phyloP scores from a whole-genome alignment of 2,329 filamentous ascomycete genomes.

The Ceratocystis destructans region DNA sequence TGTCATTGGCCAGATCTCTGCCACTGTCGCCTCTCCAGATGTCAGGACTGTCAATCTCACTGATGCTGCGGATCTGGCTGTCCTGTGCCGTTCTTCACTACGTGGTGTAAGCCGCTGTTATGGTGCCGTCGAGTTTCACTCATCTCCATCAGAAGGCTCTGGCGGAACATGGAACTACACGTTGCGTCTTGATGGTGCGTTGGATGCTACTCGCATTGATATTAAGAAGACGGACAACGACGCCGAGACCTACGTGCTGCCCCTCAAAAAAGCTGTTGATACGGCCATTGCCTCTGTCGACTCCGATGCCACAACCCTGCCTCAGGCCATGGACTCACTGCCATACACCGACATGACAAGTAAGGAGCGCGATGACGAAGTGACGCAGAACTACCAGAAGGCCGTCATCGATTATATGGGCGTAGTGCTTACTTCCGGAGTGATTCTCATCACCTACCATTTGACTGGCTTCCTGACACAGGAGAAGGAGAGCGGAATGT shows the following conservation, averaged over 20 bases:
- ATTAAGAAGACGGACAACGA: slow-evolving; percentile 55
- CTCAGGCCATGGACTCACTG: slow-evolving; percentile 47
- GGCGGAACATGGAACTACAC: slow-evolving; percentile 74
- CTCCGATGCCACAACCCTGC: slow-evolving; percentile 28
- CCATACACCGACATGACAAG: slow-evolving; percentile 61
- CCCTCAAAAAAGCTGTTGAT: slow-evolving; percentile 68
- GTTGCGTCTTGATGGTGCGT: slow-evolving; percentile 57
- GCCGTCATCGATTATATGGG: slow-evolving; percentile 59
- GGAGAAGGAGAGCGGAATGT: slow-evolving; percentile 77
- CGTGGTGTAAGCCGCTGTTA: slow-evolving; percentile 59
- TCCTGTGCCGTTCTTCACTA: slow-evolving; percentile 48
- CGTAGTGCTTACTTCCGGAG: slow-evolving; percentile 63
- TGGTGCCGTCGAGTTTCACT: slow-evolving; percentile 59
- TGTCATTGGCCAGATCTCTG: slow-evolving; percentile 51
- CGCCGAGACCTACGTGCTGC: slow-evolving; percentile 62
- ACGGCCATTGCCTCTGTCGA: slow-evolving; percentile 48
- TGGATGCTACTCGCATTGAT: slow-evolving; percentile 47
- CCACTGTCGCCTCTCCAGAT: slow-evolving; percentile 42
- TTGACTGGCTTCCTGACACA: slow-evolving; percentile 73
- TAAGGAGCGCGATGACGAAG: slow-evolving; percentile 49
- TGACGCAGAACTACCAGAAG: slow-evolving; percentile 55
- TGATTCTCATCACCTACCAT: slow-evolving; percentile 76
- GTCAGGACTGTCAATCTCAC: slow-evolving; percentile 42
- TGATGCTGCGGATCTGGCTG: slow-evolving; percentile 43
- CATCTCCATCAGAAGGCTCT: slow-evolving; percentile 57